Percentiles rank a stretch among this genome's conserved stretches.
phyloP scores from a whole-genome alignment of 257 asterid species.

The Rubia yunnanensis region DNA sequence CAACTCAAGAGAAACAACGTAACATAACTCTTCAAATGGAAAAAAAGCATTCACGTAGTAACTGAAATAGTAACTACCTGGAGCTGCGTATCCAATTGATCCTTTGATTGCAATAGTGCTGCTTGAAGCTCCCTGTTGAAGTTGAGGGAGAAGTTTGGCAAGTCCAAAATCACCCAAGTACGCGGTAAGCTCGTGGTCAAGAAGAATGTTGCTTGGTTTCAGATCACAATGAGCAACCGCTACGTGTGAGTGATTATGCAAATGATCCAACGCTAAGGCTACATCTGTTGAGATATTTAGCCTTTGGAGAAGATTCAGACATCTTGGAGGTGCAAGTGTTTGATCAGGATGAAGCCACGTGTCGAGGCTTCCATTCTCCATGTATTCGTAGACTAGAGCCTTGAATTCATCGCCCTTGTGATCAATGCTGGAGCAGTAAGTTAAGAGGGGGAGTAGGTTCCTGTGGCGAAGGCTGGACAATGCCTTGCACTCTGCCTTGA shows the following conservation, averaged over 20 bases:
- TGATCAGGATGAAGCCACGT: not conserved
- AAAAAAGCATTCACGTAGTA: too few relatives aligned
- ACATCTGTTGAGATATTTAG: too few relatives aligned
- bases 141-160: constrained; percentile 26
- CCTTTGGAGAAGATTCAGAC: not conserved
- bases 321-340: not conserved
- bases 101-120: constrained; percentile 30
- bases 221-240: constrained; percentile 76
- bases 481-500: too few relatives aligned
- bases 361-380: not conserved
- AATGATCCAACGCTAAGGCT: constrained; percentile 16
- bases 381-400: not conserved
- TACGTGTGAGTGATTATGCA: constrained; percentile 68
- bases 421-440: not conserved
- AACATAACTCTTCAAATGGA: too few relatives aligned
- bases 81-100: constrained; percentile 78
- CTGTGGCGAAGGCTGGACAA: too few relatives aligned
- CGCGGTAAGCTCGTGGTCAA: constrained; percentile 61
- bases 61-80: constrained; percentile 36
- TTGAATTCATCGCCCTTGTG: not conserved
- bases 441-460: too few relatives aligned
- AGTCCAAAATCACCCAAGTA: constrained; percentile 75
- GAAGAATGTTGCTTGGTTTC: constrained; percentile 79
- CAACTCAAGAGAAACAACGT: too few relatives aligned
- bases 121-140: too few relatives aligned